These are phyloP conservation scores for Carex kokanica DNA, from an alignment of 176 grass and related monocot species.

Conservation along the genomic window DNA sequence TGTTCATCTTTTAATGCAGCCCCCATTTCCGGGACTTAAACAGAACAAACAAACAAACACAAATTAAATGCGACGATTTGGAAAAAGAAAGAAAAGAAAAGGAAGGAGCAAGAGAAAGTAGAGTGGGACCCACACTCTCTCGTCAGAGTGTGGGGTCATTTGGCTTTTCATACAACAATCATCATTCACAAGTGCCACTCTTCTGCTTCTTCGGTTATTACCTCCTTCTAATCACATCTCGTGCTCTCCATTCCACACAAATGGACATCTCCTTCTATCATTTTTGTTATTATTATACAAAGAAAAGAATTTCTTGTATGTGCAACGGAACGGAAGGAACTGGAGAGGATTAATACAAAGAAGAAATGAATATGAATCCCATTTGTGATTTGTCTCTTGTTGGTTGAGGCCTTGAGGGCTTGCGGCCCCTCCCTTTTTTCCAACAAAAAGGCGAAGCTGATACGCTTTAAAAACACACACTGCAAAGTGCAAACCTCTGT, in stretches of 20 bases:
- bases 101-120: background rate
- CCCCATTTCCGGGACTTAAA: slow-evolving; percentile 35
- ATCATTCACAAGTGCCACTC: slow-evolving; percentile 44
- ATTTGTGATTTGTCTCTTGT: slow-evolving; percentile 34
- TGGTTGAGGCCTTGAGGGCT: no score
- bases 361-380: background rate
- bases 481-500: background rate
- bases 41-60: slow-evolving; percentile 19
- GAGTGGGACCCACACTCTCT: background rate
- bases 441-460: background rate
- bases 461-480: background rate
- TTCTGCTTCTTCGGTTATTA: slow-evolving; percentile 38
- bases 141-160: slow-evolving; percentile 25
- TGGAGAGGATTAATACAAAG: background rate
- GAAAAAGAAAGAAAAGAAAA: background rate
- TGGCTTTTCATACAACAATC: slow-evolving; percentile 39
- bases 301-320: no score
- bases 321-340: background rate
- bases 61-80: slow-evolving; percentile 24
- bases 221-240: slow-evolving; percentile 12
- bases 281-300: no score
- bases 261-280: background rate
- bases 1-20: slow-evolving; percentile 36
- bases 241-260: background rate
- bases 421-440: slow-evolving; percentile 2